Evolutionary conservation across 768 basidiomycete genomes (phyloP), one percentile per base, ranked within the genome.

Genomic region (Terana coerulea): DNA sequence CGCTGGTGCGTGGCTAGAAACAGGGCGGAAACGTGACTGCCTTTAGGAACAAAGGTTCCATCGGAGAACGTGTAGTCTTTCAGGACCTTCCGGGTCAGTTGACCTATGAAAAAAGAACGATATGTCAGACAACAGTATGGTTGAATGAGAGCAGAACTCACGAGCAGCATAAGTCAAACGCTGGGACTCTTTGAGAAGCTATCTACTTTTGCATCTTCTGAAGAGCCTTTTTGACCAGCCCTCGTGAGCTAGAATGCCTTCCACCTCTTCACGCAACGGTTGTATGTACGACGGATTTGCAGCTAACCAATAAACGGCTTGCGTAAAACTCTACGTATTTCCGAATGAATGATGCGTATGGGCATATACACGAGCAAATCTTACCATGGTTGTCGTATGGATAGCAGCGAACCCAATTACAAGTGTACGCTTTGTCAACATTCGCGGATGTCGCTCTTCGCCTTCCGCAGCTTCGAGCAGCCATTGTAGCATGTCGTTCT

Each of bases 21-120:
- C 1, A 72, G 59, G 2, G 69, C 59, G 7, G 61, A 57, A 7
- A 77, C 50, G 29, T 66, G 60, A 0, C 70, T 69, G 3, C 73
- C 74, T 28, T 62, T 60, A 3, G 75, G 75, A 14, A 79, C 57
- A 34, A 59, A 53, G 1, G 69, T 71, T 5, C 75, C 76, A 57
- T 78, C 69, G 5, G 73, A 74, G 47, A 80, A 71, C 1, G 67
- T 72, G 58, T 69, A 64, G 10, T 67, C 65, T 19, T 61, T 54
- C 45, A 65, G 4, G 2, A 67, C 68, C 33, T 60, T 57, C 22
- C 72, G 65, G 1, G 22, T 17, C 47, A 73, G 36, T 0, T 58
- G 51, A 3, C 60, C 71, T 68, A 39, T 8, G 29, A 6, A 34
- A 25, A 34, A 30, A 10, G 6, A 34, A 6, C 17, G 24, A 35